phyloP scores from a whole-genome alignment of 2,329 filamentous ascomycete genomes.

The Cladosporium sp. region DNA sequence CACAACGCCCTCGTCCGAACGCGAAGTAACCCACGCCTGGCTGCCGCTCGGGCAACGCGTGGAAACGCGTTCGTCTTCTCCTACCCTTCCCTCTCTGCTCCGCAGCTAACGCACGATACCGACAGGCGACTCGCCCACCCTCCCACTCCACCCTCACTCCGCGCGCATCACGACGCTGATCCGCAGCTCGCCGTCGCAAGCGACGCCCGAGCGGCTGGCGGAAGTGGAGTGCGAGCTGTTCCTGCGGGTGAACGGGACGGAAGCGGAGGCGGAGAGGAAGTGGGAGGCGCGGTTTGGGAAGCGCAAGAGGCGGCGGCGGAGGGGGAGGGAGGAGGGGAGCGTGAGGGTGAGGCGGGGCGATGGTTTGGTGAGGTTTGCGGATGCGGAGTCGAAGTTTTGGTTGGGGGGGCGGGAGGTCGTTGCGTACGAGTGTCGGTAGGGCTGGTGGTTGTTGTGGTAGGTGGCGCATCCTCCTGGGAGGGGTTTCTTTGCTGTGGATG shows the following conservation, averaged over 20 bases:
- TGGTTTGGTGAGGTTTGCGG: conserved; percentile 28
- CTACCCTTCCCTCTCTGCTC: neutral
- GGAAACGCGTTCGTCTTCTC: conserved; percentile 19
- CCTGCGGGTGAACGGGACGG: conserved; percentile 13
- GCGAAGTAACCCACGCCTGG: conserved; percentile 25
- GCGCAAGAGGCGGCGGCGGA: neutral
- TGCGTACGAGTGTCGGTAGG: conserved; percentile 16
- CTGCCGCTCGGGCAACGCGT: conserved; percentile 25
- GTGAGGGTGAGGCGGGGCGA: conserved; percentile 28
- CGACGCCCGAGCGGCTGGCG: conserved; percentile 19
- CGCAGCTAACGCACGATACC: neutral
- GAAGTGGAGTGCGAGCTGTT: conserved; percentile 20
- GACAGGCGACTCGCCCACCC: conserved; percentile 21
- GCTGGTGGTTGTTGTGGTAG: neutral
- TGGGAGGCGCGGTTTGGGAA: conserved; percentile 15
- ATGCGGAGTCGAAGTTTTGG: conserved; percentile 24
- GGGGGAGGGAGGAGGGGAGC: neutral
- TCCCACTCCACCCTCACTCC: conserved; percentile 25
- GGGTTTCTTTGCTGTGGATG: neutral
- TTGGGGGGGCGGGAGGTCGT: conserved; percentile 30
- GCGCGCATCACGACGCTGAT: conserved; percentile 27
- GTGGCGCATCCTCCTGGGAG: neutral
- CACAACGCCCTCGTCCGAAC: conserved; percentile 12
- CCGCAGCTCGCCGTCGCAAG: conserved; percentile 18
- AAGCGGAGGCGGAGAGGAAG: conserved; percentile 1